Base-by-base conservation (phyloP, 768 basidiomycete genomes). In the Xerocomellus dryophilus region DNA sequence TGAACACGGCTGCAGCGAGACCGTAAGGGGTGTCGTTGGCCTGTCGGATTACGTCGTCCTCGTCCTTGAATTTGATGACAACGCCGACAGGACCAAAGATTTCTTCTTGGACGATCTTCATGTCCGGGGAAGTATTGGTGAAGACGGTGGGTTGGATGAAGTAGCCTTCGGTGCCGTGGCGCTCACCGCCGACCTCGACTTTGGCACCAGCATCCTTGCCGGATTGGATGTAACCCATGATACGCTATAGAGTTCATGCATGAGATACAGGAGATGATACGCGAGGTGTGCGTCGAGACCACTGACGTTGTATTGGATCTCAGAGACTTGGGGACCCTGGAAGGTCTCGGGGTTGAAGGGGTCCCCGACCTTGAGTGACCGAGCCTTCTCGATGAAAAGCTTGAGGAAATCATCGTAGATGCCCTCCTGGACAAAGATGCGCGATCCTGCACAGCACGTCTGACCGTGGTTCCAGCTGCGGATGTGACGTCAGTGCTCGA, bases 11-110 rank as follows among this genome's bases (percentile, higher is more conserved):
- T 3, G 89, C 85, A 14, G 92, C 93, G 42, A 97, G 82, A 53
- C 95, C 95, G 69, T 94, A 96, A 46, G 75, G 64, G 0, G 90
- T 87, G 67, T 96, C 86, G 71, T 99, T 99, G 25, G 93, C 96
- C 64, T 82, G 78, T 43, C 68, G 70, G 60, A 90, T 71, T 36
- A 84, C 84, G 53, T 89, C 83, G 60, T 81, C 78, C 56, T 82
- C 83, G 47, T 81, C 78, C 62, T 84, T 80, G 74, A 93, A 93
- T 66, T 84, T 85, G 74, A 85, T 79, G 36, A 93, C 72, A 25
- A 85, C 87, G 51, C 82, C 82, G 39, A 91, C 87, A 6, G 90
- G 89, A 4, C 89, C 89, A 59, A 92, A 91, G 57, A 91, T 90
- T 69, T 92, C 83, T 62, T 88, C 85, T 51, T 67, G 68, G 12